These are phyloP conservation scores for Dothistroma pini DNA, from an alignment of 2,329 filamentous ascomycete species.

Conservation along the genomic window DNA sequence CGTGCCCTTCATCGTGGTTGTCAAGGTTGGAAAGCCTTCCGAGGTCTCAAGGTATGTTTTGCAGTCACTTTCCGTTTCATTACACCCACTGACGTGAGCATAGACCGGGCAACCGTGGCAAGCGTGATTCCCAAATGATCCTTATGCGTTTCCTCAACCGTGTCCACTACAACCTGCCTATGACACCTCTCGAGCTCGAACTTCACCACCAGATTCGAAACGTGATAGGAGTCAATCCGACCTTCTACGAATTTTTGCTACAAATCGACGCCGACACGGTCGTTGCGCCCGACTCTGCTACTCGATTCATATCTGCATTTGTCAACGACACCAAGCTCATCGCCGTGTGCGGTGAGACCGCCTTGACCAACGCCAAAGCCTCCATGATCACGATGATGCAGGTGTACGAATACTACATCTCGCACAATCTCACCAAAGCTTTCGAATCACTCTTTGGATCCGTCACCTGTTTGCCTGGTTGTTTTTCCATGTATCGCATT, in stretches of 20 bases:
- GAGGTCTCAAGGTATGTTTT: slow-evolving; percentile 54
- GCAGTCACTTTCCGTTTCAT: not conserved
- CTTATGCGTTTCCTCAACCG: slow-evolving; percentile 99
- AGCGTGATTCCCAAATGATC: slow-evolving; percentile 98
- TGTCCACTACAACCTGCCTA: slow-evolving; percentile 93
- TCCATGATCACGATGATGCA: slow-evolving; percentile 99
- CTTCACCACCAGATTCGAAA: slow-evolving; percentile 99
- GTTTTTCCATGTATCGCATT: slow-evolving; percentile 99
- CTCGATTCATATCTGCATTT: slow-evolving; percentile 88
- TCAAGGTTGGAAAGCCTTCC: slow-evolving; percentile 89
- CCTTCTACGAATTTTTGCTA: slow-evolving; percentile 94
- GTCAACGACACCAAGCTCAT: slow-evolving; percentile 90
- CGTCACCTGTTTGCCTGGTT: slow-evolving; percentile 95
- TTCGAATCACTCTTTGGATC: slow-evolving; percentile 97
- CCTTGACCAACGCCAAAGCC: slow-evolving; percentile 84
- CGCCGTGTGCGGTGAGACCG: slow-evolving; percentile 90
- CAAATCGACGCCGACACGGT: slow-evolving; percentile 98
- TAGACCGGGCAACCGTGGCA: slow-evolving; percentile 89
- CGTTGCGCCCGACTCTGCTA: slow-evolving; percentile 82
- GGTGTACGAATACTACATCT: slow-evolving; percentile 99
- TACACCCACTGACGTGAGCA: slow-evolving; percentile 4
- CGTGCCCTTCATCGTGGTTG: slow-evolving; percentile 92
- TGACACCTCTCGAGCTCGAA: slow-evolving; percentile 94
- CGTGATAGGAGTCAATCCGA: slow-evolving; percentile 97
- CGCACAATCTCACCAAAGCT: slow-evolving; percentile 92